phyloP scores from a whole-genome alignment of 1,139 yeast genomes.

The Lodderomyces orthopsilosis region DNA sequence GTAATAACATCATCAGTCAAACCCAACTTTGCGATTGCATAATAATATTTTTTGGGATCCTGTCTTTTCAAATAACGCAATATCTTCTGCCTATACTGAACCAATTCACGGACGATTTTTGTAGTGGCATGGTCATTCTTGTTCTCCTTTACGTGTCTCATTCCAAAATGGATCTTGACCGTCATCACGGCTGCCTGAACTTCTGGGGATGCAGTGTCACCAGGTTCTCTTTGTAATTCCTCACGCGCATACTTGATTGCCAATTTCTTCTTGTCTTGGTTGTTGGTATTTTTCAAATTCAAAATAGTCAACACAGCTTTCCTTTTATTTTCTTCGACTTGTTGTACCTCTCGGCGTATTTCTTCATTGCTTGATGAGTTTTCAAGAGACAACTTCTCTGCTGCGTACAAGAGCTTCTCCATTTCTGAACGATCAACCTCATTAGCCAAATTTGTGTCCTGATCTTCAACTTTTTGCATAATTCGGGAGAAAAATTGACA shows the following conservation, averaged over 20 bases:
- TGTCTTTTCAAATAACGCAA: conserved; percentile 77
- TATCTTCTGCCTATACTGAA: conserved; percentile 83
- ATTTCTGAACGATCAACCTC: conserved; percentile 63
- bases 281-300: conserved; percentile 67
- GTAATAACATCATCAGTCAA: conserved; percentile 76
- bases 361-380: conserved; percentile 28
- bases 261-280: conserved; percentile 54
- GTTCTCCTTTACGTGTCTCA: conserved; percentile 69
- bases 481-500: conserved; percentile 72
- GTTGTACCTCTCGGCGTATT: conserved; percentile 42
- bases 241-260: conserved; percentile 65
- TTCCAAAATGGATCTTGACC: conserved; percentile 72
- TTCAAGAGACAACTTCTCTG: conserved; percentile 48
- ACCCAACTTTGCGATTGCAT: conserved; percentile 85
- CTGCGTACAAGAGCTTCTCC: conserved; percentile 76
- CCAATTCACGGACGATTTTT: conserved; percentile 72
- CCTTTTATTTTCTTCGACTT: conserved; percentile 57
- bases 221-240: conserved; percentile 80
- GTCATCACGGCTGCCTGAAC: conserved; percentile 93
- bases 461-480: conserved; percentile 55
- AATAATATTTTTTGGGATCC: conserved; percentile 77
- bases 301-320: conserved; percentile 71
- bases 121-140: conserved; percentile 73
- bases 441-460: conserved; percentile 57
- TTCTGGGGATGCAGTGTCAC: conserved; percentile 93